Base-by-base conservation (phyloP, 305 asterid genomes). In the Solanum hybrid region DNA sequence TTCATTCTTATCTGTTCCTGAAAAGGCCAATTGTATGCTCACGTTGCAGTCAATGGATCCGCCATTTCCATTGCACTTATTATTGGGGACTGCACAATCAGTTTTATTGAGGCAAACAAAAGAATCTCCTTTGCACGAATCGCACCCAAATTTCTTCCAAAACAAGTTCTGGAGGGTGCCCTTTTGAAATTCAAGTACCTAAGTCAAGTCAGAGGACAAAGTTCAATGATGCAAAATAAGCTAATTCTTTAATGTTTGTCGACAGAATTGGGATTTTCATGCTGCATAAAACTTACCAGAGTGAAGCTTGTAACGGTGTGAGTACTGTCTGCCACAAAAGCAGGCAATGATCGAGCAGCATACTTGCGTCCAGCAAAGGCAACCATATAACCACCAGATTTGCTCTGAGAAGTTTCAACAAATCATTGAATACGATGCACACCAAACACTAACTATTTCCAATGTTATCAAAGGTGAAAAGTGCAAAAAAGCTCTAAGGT, bases 291-390 rank as follows among this genome's bases (percentile, higher is more conserved):
- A 33, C 90, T 91, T 94, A 96, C 99, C 96, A 97, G 93, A 86
- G 99, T 97, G 70, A 96, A 97, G 93, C 99, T 95, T 83, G 98
- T 95, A 34, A 96, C 38, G 12, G 92, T 95, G 93, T 95, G 91
- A 41, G 89, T 85, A 84, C 51, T 85, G 86, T 96, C 99, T 79
- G 97, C 98, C 9, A 96, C 96, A 61, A 96, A 93, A 10, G 92
- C 95, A 6, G 99, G 98, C 31, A 65, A 12, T 26, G 99, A 97
- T 72, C 99, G 94, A 79, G 99, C 99, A n/a, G 98, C 99, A 65
- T 93, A 95, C 72, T 91, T 93, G 79, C 98, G 92, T 87, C 98
- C 99, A 8, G 99, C 98, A 91, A 97, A 97, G 22, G 99, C 99
- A 33, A 97, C 99, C 98, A 96, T 94, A 68, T 95, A 93, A 26